These are phyloP conservation scores for Canavalia ensiformis DNA, from an alignment of 306 rosid species.

Conservation along the genomic window DNA sequence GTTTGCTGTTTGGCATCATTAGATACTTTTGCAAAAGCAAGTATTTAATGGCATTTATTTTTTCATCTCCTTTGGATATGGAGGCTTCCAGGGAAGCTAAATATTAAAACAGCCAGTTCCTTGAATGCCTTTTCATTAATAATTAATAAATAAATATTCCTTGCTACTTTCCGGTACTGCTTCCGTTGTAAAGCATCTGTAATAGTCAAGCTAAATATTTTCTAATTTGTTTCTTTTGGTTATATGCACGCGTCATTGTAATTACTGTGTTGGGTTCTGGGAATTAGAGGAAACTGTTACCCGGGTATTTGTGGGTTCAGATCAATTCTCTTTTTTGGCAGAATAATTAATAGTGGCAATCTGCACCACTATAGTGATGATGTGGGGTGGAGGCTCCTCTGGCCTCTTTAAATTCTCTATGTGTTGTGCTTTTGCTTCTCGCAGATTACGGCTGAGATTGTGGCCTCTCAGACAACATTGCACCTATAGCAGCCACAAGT, in stretches of 20 bases:
- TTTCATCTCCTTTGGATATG: not conserved
- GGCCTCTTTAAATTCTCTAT: not conserved
- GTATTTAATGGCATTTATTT: no score
- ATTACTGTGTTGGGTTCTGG: not conserved
- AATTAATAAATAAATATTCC: not conserved
- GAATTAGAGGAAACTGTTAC: slow-evolving; percentile 4
- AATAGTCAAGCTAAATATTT: slow-evolving; percentile 1
- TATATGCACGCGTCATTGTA: not conserved
- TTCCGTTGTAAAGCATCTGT: not conserved
- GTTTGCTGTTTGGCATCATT: slow-evolving; percentile 7
- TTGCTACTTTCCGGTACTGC: not conserved
- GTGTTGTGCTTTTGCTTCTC: not conserved
- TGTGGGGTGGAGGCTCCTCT: slow-evolving; percentile 21
- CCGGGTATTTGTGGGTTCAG: not conserved
- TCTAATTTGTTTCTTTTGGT: not conserved
- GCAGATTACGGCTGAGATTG: not conserved
- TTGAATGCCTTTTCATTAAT: slow-evolving; percentile 11
- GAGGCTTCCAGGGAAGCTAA: slow-evolving; percentile 8
- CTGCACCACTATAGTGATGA: not conserved
- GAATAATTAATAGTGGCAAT: not conserved
- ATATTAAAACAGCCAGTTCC: not conserved
- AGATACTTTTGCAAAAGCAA: not conserved
- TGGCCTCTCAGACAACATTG: not conserved
- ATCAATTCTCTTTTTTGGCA: not conserved
- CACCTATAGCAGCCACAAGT: not conserved